Base-by-base conservation (phyloP, 2,329 filamentous ascomycete species). In the Blastomyces parvus region DNA sequence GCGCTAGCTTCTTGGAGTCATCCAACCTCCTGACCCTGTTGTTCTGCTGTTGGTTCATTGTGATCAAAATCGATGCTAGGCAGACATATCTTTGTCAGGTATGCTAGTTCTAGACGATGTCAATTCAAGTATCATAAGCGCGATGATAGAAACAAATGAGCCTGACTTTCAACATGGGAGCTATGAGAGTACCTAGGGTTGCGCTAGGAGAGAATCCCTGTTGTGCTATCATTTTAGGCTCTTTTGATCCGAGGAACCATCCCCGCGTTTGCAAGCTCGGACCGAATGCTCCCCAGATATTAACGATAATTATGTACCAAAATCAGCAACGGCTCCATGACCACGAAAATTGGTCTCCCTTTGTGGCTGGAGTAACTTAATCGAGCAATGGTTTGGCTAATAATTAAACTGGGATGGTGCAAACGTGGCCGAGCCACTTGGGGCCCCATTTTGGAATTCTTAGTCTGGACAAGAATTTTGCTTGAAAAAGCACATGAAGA, bases 171-270 rank as follows among this genome's bases (percentile, higher is more conserved):
- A 1, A 9, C 8, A 36, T 36, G 4, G 8, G 5, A 7, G 8
- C 2, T 36, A 8, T 8, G 33, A 17, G 4, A 44, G 19, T 17
- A 25, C 40, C 42, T 57, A 25, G 33, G 55, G 33, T 38, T 53
- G 50, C 7, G 22, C 6, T 40, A 57, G 36, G 27, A 25, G 53
- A 17, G 7, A 36, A 13, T 33, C 55, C 33, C 19, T 57, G 33
- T n/a, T 38, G 40, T 9, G 38, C 36, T 14, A 38, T n/a, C n/a
- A n/a, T n/a, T n/a, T n/a, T n/a, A n/a, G n/a, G n/a, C n/a, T n/a
- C n/a, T n/a, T n/a, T n/a, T n/a, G n/a, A n/a, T n/a, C 55, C 55
- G 55, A 57, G 55, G 36, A 57, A 57, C 9, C 2, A n/a, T 57
- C 55, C 55, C 55, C 55, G 55, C 33, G 17, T 42, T 40, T 22